A percentile compares a stretch with the other conserved stretches of the same genome.
Conservation (phyloP, 805 yeast genomes). For the Pichia phayaonensis region DNA sequence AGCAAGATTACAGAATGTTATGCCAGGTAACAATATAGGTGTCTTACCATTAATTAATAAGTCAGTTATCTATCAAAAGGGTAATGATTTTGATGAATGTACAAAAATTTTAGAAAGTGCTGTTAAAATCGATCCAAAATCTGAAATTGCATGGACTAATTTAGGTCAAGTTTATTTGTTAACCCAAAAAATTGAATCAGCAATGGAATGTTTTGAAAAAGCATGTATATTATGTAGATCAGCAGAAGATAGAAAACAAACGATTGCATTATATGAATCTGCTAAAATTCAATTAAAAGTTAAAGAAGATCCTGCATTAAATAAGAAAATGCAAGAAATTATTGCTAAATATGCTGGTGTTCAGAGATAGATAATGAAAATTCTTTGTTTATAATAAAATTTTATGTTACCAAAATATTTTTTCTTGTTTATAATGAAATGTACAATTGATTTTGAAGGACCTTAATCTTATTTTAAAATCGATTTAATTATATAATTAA, state of each 20-base stretch:
- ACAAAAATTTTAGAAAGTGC: slow-evolving; percentile 65
- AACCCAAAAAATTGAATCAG: slow-evolving; percentile 73
- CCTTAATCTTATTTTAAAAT: too few species aligned
- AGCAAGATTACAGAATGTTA: slow-evolving; percentile 67
- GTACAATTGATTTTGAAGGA: not conserved
- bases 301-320: slow-evolving; percentile 58
- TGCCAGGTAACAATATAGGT: slow-evolving; percentile 68
- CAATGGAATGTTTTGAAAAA: slow-evolving; percentile 73
- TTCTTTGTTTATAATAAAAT: not conserved
- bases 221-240: slow-evolving; percentile 78
- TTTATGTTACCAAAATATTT: not conserved
- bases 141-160: slow-evolving; percentile 84
- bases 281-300: slow-evolving; percentile 81
- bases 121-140: slow-evolving; percentile 73
- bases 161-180: slow-evolving; percentile 88
- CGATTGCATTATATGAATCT: slow-evolving; percentile 87
- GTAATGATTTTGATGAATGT: slow-evolving; percentile 49
- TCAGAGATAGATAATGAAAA: not conserved
- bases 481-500: not conserved
- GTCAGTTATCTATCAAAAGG: slow-evolving; percentile 63
- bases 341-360: slow-evolving; percentile 26
- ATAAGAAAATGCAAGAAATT: slow-evolving; percentile 55
- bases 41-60: slow-evolving; percentile 86
- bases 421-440: slow-evolving; percentile 1
- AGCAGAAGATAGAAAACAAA: slow-evolving; percentile 80